Conservation (phyloP, 2,329 filamentous ascomycete species). For the Pseudogymnoascus sp. region DNA sequence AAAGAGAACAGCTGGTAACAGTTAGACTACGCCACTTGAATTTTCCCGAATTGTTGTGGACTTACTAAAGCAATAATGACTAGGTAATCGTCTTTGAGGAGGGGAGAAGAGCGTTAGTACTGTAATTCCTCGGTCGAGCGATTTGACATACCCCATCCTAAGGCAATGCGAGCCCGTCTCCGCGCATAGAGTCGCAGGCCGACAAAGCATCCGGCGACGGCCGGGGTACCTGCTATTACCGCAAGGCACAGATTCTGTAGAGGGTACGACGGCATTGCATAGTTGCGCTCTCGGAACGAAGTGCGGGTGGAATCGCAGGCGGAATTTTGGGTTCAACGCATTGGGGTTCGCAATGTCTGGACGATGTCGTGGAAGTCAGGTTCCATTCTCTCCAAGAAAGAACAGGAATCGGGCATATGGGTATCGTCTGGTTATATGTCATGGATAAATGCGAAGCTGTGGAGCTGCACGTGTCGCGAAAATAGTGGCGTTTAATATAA, state of each 20-base stretch:
- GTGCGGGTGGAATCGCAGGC: neutral
- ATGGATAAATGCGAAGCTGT: neutral
- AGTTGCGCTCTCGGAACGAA: neutral
- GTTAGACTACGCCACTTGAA: neutral
- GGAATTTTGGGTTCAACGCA: neutral
- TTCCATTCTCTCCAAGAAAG: conserved; percentile 1
- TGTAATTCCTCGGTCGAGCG: neutral
- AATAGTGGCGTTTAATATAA: conserved; percentile 7
- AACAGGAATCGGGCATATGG: neutral
- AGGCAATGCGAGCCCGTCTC: conserved; percentile 2
- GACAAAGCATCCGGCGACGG: neutral
- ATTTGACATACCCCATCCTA: neutral
- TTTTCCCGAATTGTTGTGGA: neutral
- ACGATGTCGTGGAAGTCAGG: conserved; percentile 1
- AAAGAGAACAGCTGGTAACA: neutral
- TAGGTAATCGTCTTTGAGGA: neutral
- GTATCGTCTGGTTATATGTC: neutral
- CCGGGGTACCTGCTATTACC: neutral
- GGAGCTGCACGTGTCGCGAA: conserved; percentile 7
- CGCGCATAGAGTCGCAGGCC: neutral
- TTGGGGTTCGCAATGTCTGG: neutral
- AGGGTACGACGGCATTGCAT: conserved; percentile 4
- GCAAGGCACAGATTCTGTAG: neutral
- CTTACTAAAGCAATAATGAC: neutral
- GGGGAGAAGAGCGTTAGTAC: neutral